Evolutionary conservation across 1,139 yeast genomes (phyloP).

Genomic region (Yamadazyma songkhlaensis): DNA sequence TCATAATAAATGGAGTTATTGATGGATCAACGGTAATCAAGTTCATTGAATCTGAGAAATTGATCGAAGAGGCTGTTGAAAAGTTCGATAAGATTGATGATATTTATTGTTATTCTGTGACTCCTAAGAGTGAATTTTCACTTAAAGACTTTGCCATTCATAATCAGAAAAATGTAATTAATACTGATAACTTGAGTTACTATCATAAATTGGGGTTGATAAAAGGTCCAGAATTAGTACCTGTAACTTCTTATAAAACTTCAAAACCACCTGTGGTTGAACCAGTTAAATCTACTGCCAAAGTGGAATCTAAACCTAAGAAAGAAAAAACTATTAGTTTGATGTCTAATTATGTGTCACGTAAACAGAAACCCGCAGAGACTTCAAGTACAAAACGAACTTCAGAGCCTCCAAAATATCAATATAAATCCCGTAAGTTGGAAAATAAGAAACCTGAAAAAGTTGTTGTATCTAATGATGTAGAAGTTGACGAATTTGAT

Average conservation of each 20-base stretch:
- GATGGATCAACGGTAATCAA: slow-evolving; percentile 17
- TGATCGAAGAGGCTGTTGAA: slow-evolving; percentile 16
- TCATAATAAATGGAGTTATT: slow-evolving; percentile 28
- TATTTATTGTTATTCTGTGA: slow-evolving; percentile 34
- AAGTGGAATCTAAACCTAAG: not conserved
- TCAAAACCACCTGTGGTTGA: not conserved
- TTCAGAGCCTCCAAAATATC: slow-evolving; percentile 17
- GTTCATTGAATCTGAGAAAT: slow-evolving; percentile 19
- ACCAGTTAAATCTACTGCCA: not conserved
- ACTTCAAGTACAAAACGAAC: slow-evolving; percentile 8
- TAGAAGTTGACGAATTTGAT: slow-evolving; percentile 15
- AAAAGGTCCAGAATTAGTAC: slow-evolving; percentile 29
- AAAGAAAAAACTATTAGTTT: slow-evolving; percentile 1
- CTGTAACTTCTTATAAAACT: slow-evolving; percentile 1
- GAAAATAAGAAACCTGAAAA: slow-evolving; percentile 27
- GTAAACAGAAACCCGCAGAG: slow-evolving; percentile 16
- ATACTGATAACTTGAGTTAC: slow-evolving; percentile 16
- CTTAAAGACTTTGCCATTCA: slow-evolving; percentile 27
- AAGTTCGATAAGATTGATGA: slow-evolving; percentile 20
- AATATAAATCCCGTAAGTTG: slow-evolving; percentile 39
- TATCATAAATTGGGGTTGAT: slow-evolving; percentile 33
- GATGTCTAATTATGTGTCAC: slow-evolving; percentile 18
- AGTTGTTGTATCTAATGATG: slow-evolving; percentile 28
- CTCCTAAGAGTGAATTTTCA: slow-evolving; percentile 17
- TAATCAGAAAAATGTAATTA: slow-evolving; percentile 23